Evolutionary conservation across 345 rosid species (phyloP).

Genomic region (Pistacia vera): DNA sequence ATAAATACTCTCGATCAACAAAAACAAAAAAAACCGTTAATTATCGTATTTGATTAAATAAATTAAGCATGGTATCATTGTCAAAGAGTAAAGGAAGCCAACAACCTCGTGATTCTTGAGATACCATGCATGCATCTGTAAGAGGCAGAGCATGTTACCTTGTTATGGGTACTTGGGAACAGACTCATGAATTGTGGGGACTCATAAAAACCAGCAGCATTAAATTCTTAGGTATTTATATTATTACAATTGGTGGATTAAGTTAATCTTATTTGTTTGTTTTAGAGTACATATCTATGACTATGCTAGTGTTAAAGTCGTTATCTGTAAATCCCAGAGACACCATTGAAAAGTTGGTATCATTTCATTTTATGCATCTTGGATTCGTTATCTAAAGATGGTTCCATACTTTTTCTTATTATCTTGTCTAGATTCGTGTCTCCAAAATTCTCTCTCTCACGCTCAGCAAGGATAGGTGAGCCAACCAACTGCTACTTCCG

Average conservation of each 20-base stretch:
- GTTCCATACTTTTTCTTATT: neutral
- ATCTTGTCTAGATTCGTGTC: neutral
- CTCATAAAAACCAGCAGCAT: neutral
- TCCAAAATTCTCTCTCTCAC: neutral
- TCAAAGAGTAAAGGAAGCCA: neutral
- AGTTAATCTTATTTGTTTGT: too few relatives aligned
- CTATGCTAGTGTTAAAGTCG: neutral
- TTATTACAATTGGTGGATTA: too few relatives aligned
- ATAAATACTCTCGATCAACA: too few relatives aligned
- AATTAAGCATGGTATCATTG: neutral
- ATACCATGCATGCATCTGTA: constrained; percentile 5
- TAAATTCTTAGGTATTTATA: too few relatives aligned
- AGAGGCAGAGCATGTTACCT: neutral
- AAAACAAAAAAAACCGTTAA: too few relatives aligned
- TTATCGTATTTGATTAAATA: too few relatives aligned
- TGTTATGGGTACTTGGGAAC: neutral
- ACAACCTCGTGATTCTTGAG: neutral
- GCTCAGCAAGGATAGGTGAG: neutral
- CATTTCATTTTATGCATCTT: neutral
- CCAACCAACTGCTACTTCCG: too few relatives aligned
- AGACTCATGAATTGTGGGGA: constrained; percentile 9
- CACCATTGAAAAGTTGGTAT: too few relatives aligned
- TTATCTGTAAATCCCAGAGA: too few relatives aligned
- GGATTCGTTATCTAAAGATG: neutral
- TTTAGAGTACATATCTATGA: neutral